Conservation (phyloP, 225 moss, liverwort and hornwort genomes). For the Marchantia paleacea region DNA sequence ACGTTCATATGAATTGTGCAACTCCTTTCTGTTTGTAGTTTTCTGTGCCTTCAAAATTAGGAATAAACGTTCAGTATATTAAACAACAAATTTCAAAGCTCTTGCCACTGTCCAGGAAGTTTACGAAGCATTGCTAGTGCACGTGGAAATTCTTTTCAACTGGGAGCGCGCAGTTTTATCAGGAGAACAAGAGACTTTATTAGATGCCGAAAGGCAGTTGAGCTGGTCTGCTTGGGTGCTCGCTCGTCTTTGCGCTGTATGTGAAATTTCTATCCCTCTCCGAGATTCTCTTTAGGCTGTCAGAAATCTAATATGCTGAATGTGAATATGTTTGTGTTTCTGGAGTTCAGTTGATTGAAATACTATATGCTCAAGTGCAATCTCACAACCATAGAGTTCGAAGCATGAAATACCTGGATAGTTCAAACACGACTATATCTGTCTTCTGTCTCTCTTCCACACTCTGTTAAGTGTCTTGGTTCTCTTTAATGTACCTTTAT, state of each 20-base stretch:
- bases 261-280: not conserved
- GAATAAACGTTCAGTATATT: not conserved
- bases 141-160: slow-evolving; percentile 23
- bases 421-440: too few species aligned
- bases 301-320: not conserved
- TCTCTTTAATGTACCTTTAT: too few species aligned
- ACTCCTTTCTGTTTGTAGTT: not conserved
- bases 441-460: too few species aligned
- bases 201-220: slow-evolving; percentile 17
- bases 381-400: not conserved
- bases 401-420: not conserved
- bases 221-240: slow-evolving; percentile 35
- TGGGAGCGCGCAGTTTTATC: slow-evolving; percentile 28
- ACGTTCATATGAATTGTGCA: not conserved
- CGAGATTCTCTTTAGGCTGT: not conserved
- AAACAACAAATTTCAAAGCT: not conserved
- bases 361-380: not conserved
- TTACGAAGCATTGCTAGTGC: slow-evolving; percentile 20
- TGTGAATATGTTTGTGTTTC: not conserved
- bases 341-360: not conserved
- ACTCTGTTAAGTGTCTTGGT: too few species aligned
- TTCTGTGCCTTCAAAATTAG: not conserved
- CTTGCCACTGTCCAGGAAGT: slow-evolving; percentile 19
- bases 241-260: slow-evolving; percentile 25
- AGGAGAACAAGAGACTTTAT: slow-evolving; percentile 22